phyloP scores from a whole-genome alignment of 257 asterid species.

The Solanum chmielewskii region DNA sequence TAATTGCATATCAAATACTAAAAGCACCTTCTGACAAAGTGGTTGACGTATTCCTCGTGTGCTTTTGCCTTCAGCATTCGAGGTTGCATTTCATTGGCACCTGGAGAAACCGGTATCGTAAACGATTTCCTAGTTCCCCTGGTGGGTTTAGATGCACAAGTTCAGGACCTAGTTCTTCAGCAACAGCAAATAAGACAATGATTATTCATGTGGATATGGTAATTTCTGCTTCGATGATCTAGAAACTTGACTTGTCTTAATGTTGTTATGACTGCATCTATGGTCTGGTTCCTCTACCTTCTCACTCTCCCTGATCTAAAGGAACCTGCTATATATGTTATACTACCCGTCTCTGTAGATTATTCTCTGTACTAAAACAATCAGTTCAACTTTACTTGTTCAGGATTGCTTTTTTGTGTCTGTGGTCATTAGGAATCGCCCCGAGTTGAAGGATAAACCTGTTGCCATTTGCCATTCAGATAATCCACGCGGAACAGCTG shows the following conservation, averaged over 20 bases:
- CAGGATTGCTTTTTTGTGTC: slow-evolving; percentile 97
- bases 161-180: slow-evolving; percentile 17
- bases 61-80: slow-evolving; percentile 50
- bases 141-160: slow-evolving; percentile 24
- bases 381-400: not conserved
- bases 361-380: not conserved
- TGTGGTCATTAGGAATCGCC: slow-evolving; percentile 63
- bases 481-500: slow-evolving; percentile 83
- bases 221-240: slow-evolving; percentile 3
- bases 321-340: not conserved
- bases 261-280: not conserved
- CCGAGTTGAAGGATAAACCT: slow-evolving; percentile 66
- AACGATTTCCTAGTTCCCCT: slow-evolving; percentile 47
- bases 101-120: slow-evolving; percentile 93
- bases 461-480: slow-evolving; percentile 97
- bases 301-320: not conserved
- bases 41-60: not conserved
- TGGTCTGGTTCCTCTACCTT: not conserved
- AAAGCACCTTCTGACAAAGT: not conserved
- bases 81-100: slow-evolving; percentile 98
- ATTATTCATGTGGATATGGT: slow-evolving; percentile 89
- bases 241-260: not conserved
- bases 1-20: not conserved
- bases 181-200: slow-evolving; percentile 28
- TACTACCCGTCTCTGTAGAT: not conserved